Evolutionary conservation across 441 rosid species (phyloP).

Genomic region (Gossypium davidsonii): DNA sequence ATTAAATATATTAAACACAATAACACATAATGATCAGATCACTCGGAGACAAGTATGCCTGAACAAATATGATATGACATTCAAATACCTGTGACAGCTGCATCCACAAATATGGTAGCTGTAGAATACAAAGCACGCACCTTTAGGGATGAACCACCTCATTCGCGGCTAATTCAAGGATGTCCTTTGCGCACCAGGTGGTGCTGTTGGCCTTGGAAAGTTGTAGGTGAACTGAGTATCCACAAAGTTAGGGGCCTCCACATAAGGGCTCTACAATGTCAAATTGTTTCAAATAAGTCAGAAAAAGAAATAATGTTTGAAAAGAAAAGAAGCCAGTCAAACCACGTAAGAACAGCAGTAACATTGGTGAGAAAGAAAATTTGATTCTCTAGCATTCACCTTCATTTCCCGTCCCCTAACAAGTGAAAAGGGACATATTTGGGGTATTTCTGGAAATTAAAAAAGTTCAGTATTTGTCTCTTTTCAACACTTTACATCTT

Average conservation of each 20-base stretch:
- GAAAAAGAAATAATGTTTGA: not conserved
- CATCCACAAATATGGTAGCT: not conserved
- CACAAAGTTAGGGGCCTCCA: constrained; percentile 57
- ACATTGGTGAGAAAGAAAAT: constrained; percentile 10
- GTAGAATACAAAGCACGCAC: not conserved
- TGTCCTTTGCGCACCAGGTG: constrained; percentile 68
- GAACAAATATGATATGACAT: not conserved
- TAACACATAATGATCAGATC: not conserved
- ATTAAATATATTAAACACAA: not conserved
- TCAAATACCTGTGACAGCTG: not conserved
- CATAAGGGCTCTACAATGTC: constrained; percentile 65
- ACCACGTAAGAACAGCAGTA: not conserved
- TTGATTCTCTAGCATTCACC: too few species aligned
- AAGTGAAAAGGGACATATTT: too few species aligned
- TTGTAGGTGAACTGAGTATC: constrained; percentile 31
- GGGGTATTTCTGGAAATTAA: too few species aligned
- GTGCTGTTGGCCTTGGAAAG: constrained; percentile 73
- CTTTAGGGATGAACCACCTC: not conserved
- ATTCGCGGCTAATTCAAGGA: constrained; percentile 16
- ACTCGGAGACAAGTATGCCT: not conserved
- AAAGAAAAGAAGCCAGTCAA: not conserved
- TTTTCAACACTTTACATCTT: not conserved
- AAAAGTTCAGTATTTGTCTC: too few species aligned
- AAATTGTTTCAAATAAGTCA: constrained; percentile 13
- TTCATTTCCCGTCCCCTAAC: too few species aligned